phyloP scores from a whole-genome alignment of 306 rosid genomes.

The Vigna hirtella region DNA sequence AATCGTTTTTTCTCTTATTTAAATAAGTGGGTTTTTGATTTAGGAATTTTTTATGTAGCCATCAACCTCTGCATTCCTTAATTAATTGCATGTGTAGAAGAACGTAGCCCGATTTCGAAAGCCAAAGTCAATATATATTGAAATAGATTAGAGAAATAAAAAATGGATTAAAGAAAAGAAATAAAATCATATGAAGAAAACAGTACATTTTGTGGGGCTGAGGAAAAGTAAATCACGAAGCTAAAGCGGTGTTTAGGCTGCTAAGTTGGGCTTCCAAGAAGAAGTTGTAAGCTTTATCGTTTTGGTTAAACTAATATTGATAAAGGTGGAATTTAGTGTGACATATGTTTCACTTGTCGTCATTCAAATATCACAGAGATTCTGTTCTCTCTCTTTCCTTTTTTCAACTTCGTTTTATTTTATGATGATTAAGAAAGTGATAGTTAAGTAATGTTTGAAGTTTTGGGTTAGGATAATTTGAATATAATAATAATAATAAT shows the following conservation, averaged over 20 bases:
- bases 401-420: not conserved
- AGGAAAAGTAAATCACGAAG: constrained; percentile 41
- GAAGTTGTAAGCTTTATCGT: constrained; percentile 72
- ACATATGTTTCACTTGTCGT: constrained; percentile 77
- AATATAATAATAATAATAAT: constrained; percentile 11
- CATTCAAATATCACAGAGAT: constrained; percentile 70
- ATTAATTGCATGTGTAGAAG: constrained; percentile 43
- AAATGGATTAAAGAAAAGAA: constrained; percentile 10
- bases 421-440: not conserved
- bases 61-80: constrained; percentile 34
- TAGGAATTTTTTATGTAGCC: not conserved
- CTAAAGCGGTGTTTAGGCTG: constrained; percentile 69
- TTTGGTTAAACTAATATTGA: constrained; percentile 51
- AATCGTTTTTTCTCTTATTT: not conserved
- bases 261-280: constrained; percentile 65
- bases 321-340: constrained; percentile 60
- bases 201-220: constrained; percentile 45
- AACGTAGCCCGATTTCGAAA: constrained; percentile 54
- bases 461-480: constrained; percentile 29
- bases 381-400: constrained; percentile 51
- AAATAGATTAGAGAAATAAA: constrained; percentile 23
- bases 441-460: constrained; percentile 39
- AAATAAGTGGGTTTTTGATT: not conserved
- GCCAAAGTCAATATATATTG: constrained; percentile 57
- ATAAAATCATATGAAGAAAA: constrained; percentile 54